Conservation (phyloP, 768 basidiomycete species). For the Mycena leptocephala region DNA sequence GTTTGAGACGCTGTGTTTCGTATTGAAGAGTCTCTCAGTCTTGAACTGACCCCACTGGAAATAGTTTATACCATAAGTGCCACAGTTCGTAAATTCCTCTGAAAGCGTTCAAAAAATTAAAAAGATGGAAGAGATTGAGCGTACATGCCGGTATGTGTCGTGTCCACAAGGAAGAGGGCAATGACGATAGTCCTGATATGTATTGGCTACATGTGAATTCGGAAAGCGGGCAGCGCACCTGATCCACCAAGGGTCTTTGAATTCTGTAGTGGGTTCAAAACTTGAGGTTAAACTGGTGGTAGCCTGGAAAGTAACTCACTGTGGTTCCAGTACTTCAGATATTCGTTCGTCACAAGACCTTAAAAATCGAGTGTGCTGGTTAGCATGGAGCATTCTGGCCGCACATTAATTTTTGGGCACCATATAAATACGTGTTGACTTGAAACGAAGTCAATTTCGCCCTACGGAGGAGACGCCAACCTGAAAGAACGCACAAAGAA, state of each 20-base stretch:
- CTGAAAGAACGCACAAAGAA: constrained; percentile 38
- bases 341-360: constrained; percentile 44
- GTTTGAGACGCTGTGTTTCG: constrained; percentile 35
- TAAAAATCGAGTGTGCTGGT: background rate
- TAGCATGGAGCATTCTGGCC: background rate
- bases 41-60: too few relatives aligned
- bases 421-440: constrained; percentile 49
- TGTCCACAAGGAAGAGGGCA: constrained; percentile 47
- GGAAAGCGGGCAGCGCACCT: constrained; percentile 36
- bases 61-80: constrained; percentile 41
- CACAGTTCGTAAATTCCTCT: constrained; percentile 48
- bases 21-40: background rate
- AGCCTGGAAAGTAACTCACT: constrained; percentile 41
- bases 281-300: background rate
- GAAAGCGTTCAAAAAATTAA: background rate
- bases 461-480: background rate
- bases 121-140: background rate
- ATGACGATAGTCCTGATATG: constrained; percentile 40
- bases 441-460: background rate
- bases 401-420: background rate
- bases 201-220: background rate
- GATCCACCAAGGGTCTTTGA: constrained; percentile 45
- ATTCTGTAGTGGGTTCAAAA: constrained; percentile 38
- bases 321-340: constrained; percentile 50
- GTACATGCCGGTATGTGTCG: constrained; percentile 46